Conservation (phyloP, 257 asterid genomes). For the Solanum chilense region DNA sequence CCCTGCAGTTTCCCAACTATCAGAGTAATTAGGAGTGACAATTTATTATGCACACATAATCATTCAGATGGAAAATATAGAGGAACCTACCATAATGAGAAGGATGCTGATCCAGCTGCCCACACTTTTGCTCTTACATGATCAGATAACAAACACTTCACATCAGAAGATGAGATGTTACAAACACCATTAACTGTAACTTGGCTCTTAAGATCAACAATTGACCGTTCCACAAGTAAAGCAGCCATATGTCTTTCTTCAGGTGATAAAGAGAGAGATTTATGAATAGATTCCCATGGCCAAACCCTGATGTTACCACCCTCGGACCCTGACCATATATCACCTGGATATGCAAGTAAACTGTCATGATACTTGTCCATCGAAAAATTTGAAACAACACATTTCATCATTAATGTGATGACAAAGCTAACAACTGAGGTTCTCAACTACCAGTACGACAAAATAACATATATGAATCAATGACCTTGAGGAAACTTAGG, state of each 20-base stretch:
- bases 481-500: neutral
- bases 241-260: constrained; percentile 92
- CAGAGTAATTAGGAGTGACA: constrained; percentile 3
- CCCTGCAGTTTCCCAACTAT: constrained; percentile 39
- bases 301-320: constrained; percentile 67
- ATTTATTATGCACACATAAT: neutral
- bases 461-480: neutral
- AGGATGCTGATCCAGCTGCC: constrained; percentile 69
- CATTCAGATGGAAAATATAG: neutral
- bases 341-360: constrained; percentile 37
- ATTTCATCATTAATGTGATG: neutral
- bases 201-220: constrained; percentile 69
- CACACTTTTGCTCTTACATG: constrained; percentile 58
- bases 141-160: constrained; percentile 64
- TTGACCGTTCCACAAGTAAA: constrained; percentile 72
- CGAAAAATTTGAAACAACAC: neutral
- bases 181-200: constrained; percentile 79
- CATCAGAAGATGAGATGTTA: constrained; percentile 78
- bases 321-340: constrained; percentile 90
- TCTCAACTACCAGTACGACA: neutral
- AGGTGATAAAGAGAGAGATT: constrained; percentile 60
- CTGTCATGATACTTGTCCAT: neutral
- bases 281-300: constrained; percentile 87
- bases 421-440: neutral
- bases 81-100: constrained; percentile 59